Conservation (phyloP, 1,284 basidiomycete species). For the Xerocomus nothofagi region DNA sequence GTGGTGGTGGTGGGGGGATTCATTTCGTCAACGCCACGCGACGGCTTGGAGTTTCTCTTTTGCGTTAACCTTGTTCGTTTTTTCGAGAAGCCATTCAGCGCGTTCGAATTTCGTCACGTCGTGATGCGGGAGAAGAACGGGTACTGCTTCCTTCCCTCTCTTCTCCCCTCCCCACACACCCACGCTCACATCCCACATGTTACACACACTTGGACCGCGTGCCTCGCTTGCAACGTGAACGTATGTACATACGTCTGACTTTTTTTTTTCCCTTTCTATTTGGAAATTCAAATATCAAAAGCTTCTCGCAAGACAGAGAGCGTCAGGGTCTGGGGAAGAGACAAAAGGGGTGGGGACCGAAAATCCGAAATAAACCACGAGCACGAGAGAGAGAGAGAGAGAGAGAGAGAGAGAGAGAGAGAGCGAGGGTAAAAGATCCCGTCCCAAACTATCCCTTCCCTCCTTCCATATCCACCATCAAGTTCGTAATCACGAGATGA, state of each 20-base stretch:
- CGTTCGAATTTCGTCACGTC: no score
- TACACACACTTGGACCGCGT: no score
- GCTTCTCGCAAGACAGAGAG: no score
- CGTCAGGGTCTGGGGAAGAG: no score
- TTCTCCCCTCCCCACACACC: no score
- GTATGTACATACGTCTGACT: no score
- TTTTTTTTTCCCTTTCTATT: constrained; percentile 10
- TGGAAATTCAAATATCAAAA: constrained; percentile 26
- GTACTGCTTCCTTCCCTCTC: not conserved
- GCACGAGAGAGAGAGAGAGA: no score
- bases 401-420: no score
- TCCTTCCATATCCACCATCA: constrained; percentile 8
- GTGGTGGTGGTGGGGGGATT: not conserved
- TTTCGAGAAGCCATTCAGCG: not conserved
- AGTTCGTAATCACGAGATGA: no score
- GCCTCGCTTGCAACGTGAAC: not conserved
- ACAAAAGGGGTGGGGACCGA: not conserved
- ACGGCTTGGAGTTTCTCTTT: not conserved
- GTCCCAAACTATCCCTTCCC: not conserved
- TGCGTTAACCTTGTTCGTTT: constrained; percentile 10
- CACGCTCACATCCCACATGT: no score
- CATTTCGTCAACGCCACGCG: not conserved
- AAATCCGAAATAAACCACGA: constrained; percentile 6
- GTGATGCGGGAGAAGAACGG: not conserved
- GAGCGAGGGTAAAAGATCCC: no score